Evolutionary conservation across 1,284 basidiomycete species (phyloP).

Genomic region (Irpex lacteus): DNA sequence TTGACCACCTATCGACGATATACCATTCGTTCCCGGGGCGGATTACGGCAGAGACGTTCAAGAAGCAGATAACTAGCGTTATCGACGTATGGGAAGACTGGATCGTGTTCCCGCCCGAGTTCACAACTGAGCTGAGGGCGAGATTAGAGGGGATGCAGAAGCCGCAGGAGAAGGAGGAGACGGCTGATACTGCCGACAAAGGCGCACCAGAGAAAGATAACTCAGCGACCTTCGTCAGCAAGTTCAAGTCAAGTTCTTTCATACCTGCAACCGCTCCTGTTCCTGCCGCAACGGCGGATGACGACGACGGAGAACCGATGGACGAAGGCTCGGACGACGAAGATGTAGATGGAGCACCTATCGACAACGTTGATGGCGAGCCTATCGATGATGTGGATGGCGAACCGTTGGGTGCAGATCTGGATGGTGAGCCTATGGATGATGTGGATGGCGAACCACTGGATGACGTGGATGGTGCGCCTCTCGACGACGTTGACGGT

Average conservation of each 20-base stretch:
- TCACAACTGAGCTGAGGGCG: slow-evolving; percentile 66
- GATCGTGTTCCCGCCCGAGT: slow-evolving; percentile 89
- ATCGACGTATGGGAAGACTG: slow-evolving; percentile 96
- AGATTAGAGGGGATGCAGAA: slow-evolving; percentile 65
- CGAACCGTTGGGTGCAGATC: slow-evolving; percentile 40
- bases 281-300: slow-evolving; percentile 28
- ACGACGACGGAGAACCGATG: slow-evolving; percentile 46
- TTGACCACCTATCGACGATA: slow-evolving; percentile 91
- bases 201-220: slow-evolving; percentile 29
- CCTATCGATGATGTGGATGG: slow-evolving; percentile 45
- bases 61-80: slow-evolving; percentile 81
- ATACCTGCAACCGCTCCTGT: slow-evolving; percentile 56
- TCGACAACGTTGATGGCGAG: slow-evolving; percentile 33
- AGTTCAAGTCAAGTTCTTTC: slow-evolving; percentile 80
- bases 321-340: slow-evolving; percentile 48
- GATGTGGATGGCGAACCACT: slow-evolving; percentile 40
- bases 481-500: slow-evolving; percentile 36
- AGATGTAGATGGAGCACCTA: slow-evolving; percentile 33
- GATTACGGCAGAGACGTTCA: slow-evolving; percentile 93
- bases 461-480: slow-evolving; percentile 35
- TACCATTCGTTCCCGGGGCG: slow-evolving; percentile 90
- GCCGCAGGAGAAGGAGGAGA: slow-evolving; percentile 31
- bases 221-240: slow-evolving; percentile 42
- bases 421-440: slow-evolving; percentile 37
- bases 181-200: slow-evolving; percentile 28